phyloP scores from a whole-genome alignment of 805 yeast species.

The Isabelozyma rhagii region DNA sequence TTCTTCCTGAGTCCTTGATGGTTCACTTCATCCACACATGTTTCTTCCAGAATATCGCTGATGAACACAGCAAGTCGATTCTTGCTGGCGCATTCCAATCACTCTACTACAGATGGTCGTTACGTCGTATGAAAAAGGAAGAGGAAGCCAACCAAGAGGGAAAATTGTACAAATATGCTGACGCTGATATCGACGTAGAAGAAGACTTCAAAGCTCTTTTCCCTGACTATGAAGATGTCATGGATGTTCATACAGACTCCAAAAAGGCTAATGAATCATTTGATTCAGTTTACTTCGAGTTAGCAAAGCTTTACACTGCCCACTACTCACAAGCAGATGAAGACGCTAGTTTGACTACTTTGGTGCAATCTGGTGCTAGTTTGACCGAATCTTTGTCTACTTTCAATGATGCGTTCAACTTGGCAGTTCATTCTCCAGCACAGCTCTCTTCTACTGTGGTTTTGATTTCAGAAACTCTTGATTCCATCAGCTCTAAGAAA shows the following conservation, averaged over 20 bases:
- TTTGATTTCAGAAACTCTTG: slow-evolving; percentile 12
- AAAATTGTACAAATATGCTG: slow-evolving; percentile 63
- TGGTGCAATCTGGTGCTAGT: slow-evolving; percentile 40
- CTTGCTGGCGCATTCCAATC: slow-evolving; percentile 51
- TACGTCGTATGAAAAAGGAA: slow-evolving; percentile 64
- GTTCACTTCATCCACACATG: slow-evolving; percentile 45
- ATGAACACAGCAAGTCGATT: slow-evolving; percentile 15
- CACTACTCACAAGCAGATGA: slow-evolving; percentile 28
- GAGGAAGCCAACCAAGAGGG: slow-evolving; percentile 58
- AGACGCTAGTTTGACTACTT: slow-evolving; percentile 12
- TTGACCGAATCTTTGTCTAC: slow-evolving; percentile 10
- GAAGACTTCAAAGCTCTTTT: slow-evolving; percentile 77
- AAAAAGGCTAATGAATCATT: slow-evolving; percentile 22
- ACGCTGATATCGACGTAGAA: slow-evolving; percentile 64
- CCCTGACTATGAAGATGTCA: slow-evolving; percentile 79
- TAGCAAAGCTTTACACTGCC: slow-evolving; percentile 49
- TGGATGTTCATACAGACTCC: slow-evolving; percentile 27
- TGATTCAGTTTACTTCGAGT: slow-evolving; percentile 44
- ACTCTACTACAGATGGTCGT: slow-evolving; percentile 78
- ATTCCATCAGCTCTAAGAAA: slow-evolving; percentile 9
- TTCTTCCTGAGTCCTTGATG: slow-evolving; percentile 50
- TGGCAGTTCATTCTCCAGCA: slow-evolving; percentile 13
- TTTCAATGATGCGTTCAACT: slow-evolving; percentile 5
- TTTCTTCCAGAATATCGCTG: slow-evolving; percentile 24
- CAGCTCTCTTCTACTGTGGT: slow-evolving; percentile 13